These are phyloP conservation scores for Acer negundo DNA, from an alignment of 345 rosid species.

Conservation along the genomic window DNA sequence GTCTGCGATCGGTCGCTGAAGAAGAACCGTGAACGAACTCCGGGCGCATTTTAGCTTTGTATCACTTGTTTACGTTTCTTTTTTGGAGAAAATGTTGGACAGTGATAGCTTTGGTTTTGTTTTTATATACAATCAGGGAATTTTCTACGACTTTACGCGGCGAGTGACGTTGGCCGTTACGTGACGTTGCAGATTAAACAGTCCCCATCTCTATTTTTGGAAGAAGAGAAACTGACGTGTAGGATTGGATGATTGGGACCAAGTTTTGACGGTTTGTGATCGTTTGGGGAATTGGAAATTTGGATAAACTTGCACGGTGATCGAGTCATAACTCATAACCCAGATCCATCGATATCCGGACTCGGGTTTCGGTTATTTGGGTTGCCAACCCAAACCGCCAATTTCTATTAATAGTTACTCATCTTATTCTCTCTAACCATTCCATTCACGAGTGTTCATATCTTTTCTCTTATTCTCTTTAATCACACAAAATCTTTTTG, in stretches of 20 bases:
- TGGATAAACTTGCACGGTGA: too few species aligned
- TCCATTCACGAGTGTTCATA: too few species aligned
- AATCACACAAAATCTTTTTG: too few species aligned
- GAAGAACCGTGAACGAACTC: slow-evolving; percentile 21
- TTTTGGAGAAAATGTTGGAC: background rate
- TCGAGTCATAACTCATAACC: too few species aligned
- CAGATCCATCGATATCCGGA: too few species aligned
- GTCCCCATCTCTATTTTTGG: background rate
- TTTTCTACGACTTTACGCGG: slow-evolving; percentile 24
- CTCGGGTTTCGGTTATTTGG: too few species aligned
- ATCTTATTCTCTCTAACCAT: too few species aligned
- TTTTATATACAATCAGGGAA: slow-evolving; percentile 12
- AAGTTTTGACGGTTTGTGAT: background rate
- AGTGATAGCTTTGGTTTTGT: background rate
- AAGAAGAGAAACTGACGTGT: too few species aligned
- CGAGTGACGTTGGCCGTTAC: background rate
- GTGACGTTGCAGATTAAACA: background rate
- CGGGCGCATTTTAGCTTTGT: slow-evolving; percentile 12
- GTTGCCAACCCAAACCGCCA: too few species aligned
- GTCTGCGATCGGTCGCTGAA: slow-evolving; percentile 46
- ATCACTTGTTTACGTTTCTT: background rate
- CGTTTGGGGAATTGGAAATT: background rate
- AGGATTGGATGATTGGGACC: too few species aligned
- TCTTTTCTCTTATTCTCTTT: too few species aligned
- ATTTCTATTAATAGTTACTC: too few species aligned